Base-by-base conservation (phyloP, 257 asterid genomes). In the Plectranthus barbatus region DNA sequence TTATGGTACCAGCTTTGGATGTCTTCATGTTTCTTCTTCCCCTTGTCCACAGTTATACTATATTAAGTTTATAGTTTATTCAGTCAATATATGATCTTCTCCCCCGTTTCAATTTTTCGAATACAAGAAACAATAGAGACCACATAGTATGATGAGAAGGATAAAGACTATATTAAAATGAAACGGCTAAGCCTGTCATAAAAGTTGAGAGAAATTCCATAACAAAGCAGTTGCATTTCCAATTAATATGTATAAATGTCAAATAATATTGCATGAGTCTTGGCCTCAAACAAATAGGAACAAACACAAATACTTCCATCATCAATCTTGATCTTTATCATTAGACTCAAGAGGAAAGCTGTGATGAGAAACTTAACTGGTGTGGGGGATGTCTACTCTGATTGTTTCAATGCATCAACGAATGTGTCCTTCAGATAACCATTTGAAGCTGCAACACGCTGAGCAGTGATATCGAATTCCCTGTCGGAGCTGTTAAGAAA, bases 391-490 rank as follows among this genome's bases (percentile, higher is more conserved):
- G 69, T 67, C 50, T 83, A 85, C 60, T 84, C 84, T 9, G 80
- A 56, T 64, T 77, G 76, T 63, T 69, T 77, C 77, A 90, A 67
- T 52, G 87, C 92, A 74, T 77, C 85, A 53, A 80, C 64, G 54
- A 87, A 85, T 36, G 81, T 84, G 3, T 79, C 81, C 79, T 84
- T 86, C 49, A 90, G 74, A 44, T 70, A 76, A 54, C 89, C 76
- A 60, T 85, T 87, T 1, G 95, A 78, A 59, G 95, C 95, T 64
- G 97, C 97, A 50, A 87, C 60, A 12, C 95, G 78, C 74, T 83
- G 95, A 56, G 95, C 57, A 10, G 87, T 80, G 76, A 87, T 77
- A 57, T 90, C 86, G 41, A 90, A 83, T 36, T 82, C 83, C 67
- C 67, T 73, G 31, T 91, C 96, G 2, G 93, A 83, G 51, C 95